Evolutionary conservation across 805 yeast genomes (phyloP), one percentile per base, ranked within the genome.

Genomic region (Saccharomyces cerevisiae): DNA sequence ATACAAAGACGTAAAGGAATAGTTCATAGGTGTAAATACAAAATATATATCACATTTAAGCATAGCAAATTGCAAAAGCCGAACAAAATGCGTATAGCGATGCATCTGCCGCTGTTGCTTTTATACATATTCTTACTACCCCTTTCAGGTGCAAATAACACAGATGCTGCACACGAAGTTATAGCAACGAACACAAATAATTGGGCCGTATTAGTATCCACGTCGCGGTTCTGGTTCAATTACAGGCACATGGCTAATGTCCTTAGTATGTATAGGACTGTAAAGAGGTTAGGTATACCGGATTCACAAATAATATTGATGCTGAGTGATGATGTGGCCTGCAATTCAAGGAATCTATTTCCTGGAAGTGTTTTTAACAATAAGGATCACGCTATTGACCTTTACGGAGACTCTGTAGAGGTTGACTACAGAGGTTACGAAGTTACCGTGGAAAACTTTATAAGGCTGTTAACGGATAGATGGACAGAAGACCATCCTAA

Each of bases 181-280:
- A 6, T 50, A 10, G 55, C 57, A n/a, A 50, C 55, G 62, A 85
- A 73, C 81, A 90, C 84, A 6, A 81, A 81, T 63, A 81, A 81
- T 67, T 81, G 85, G 85, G 82, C 99, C 0, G 98, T 94, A 4
- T 73, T 94, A 48, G 97, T 94, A 41, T 89, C 96, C 2, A 92
- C 99, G 1, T 90, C 97, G 11, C 76, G 98, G 56, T 94, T 94
- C 73, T 94, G 99, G 99, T 94, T 94, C 78, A 94, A 94, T 70
- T 94, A 94, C 68, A 79, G 99, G 68, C 99, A 94, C 70, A 89
- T 92, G 89, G 98, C 99, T 41, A 94, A 94, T 70, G 96, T 87
- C 30, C 75, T 94, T 60, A 86, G 96, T 66, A 84, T 94, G 81
- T 94, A 94, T 74, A 79, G 99, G 61, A 94, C 98, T 0, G 98